Percentiles rank a stretch among this genome's conserved stretches.
Conservation (phyloP, 495 filamentous ascomycete genomes). For the Aspergillus sparsus region DNA sequence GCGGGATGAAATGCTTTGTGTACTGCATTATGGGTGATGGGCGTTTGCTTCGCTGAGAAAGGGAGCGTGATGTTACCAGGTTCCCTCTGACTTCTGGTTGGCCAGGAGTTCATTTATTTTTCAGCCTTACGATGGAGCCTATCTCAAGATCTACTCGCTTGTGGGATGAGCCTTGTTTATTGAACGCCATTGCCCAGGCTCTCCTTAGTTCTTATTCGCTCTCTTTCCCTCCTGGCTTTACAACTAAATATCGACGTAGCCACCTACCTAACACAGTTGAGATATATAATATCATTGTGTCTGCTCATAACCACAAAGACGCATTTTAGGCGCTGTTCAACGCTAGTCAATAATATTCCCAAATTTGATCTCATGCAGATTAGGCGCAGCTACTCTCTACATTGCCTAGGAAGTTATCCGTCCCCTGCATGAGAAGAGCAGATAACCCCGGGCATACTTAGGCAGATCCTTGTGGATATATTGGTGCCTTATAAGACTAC, state of each 20-base stretch:
- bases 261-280: neutral
- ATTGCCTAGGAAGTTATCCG: neutral
- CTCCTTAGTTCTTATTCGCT: neutral
- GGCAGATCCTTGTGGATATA: neutral
- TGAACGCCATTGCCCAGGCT: neutral
- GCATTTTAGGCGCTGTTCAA: neutral
- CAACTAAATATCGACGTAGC: neutral
- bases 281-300: neutral
- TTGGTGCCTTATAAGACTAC: neutral
- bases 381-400: neutral
- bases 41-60: neutral
- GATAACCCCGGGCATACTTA: neutral
- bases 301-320: neutral
- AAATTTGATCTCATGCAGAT: neutral
- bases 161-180: neutral
- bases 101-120: neutral
- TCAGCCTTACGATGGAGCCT: neutral
- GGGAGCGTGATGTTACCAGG: neutral
- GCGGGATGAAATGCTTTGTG: constrained; percentile 11
- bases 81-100: constrained; percentile 1
- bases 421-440: neutral
- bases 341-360: neutral
- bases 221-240: neutral
- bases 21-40: neutral
- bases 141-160: too few relatives aligned